Conservation (phyloP, 371 early-diverging fungal species). For the Lichtheimia ramosa region DNA sequence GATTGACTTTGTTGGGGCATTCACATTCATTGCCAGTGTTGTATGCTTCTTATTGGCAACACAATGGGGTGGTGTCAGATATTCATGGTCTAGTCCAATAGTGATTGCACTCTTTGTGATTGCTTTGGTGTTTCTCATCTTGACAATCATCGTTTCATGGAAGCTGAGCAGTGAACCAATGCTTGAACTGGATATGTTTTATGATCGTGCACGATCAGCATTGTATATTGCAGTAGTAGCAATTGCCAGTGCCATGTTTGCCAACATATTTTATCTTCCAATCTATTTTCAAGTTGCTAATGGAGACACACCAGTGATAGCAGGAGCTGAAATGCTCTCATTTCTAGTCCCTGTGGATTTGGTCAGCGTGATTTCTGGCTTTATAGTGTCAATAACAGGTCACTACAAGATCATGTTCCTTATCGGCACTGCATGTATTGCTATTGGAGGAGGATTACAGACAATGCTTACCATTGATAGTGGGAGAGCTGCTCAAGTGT, state of each 20-base stretch:
- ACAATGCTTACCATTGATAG: constrained; percentile 38
- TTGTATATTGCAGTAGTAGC: constrained; percentile 45
- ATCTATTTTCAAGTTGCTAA: constrained; percentile 79
- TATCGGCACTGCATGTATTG: constrained; percentile 48
- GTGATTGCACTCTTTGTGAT: constrained; percentile 38
- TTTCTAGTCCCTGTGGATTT: constrained; percentile 57
- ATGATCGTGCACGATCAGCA: constrained; percentile 38
- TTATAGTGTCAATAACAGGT: constrained; percentile 47
- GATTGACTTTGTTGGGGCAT: constrained; percentile 31
- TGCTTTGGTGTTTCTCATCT: constrained; percentile 25
- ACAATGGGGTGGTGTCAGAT: constrained; percentile 63
- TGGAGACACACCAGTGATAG: constrained; percentile 47
- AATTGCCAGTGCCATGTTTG: constrained; percentile 53
- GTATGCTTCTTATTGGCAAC: constrained; percentile 56
- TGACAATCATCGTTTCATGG: constrained; percentile 31
- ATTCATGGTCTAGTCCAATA: constrained; percentile 50
- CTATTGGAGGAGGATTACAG: constrained; percentile 51
- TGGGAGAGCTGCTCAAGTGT: constrained; percentile 30
- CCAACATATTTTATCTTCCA: constrained; percentile 63
- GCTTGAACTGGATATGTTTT: constrained; percentile 49
- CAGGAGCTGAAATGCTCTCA: constrained; percentile 65
- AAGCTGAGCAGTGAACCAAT: constrained; percentile 29
- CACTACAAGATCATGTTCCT: constrained; percentile 50
- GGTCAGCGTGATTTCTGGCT: constrained; percentile 51
- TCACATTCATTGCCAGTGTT: constrained; percentile 37